Evolutionary conservation across 352 stramenopile species (phyloP).

Genomic region (Pythium scleroteichum): DNA sequence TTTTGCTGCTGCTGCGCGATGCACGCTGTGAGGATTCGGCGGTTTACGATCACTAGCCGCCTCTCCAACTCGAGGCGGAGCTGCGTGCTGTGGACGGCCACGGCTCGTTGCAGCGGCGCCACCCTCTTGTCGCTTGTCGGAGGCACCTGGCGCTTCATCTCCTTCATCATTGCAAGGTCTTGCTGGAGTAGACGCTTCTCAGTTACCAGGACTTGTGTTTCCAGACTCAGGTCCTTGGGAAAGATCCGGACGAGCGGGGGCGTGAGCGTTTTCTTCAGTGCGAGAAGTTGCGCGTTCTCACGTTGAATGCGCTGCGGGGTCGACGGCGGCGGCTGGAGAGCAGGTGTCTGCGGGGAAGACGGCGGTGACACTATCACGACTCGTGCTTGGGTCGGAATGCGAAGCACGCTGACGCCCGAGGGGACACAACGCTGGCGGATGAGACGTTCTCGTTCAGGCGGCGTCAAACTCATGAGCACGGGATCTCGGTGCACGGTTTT

Average conservation of each 20-base stretch:
- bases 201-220: constrained; percentile 54
- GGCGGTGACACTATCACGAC: constrained; percentile 11
- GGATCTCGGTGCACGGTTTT: constrained; percentile 57
- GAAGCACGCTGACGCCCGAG: constrained; percentile 64
- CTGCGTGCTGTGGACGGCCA: constrained; percentile 53
- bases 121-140: neutral
- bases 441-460: constrained; percentile 42
- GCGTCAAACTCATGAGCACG: constrained; percentile 58
- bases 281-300: constrained; percentile 5
- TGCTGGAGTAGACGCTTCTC: constrained; percentile 63
- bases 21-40: constrained; percentile 55
- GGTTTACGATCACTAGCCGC: constrained; percentile 61
- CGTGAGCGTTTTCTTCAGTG: constrained; percentile 21
- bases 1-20: constrained; percentile 44
- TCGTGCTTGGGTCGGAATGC: constrained; percentile 36
- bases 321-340: neutral
- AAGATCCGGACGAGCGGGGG: constrained; percentile 61
- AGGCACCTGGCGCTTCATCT: constrained; percentile 13
- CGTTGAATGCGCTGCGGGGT: constrained; percentile 12
- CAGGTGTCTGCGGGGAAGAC: neutral
- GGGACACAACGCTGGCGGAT: constrained; percentile 45
- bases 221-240: constrained; percentile 36
- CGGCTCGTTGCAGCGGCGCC: constrained; percentile 29
- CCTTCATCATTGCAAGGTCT: constrained; percentile 36
- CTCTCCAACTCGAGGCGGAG: constrained; percentile 44